These are phyloP conservation scores for Amanita brunnescens DNA, from an alignment of 768 basidiomycete species.

Conservation along the genomic window DNA sequence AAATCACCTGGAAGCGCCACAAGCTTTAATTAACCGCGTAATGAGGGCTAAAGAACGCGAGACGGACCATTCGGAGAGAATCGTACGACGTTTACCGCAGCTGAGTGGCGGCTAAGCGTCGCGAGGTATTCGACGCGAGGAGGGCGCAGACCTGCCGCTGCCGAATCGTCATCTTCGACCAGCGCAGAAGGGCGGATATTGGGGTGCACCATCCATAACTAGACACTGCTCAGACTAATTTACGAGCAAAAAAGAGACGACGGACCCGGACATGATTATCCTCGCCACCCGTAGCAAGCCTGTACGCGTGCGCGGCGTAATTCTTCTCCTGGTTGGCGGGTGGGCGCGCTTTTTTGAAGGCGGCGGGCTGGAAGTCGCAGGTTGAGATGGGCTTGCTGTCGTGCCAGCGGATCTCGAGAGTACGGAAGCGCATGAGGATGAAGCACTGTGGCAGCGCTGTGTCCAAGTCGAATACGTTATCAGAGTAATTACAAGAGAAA, in stretches of 20 bases:
- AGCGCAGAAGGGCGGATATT: conserved; percentile 69
- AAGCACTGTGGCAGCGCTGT: not conserved
- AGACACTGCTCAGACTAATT: not conserved
- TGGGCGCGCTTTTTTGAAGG: conserved; percentile 77
- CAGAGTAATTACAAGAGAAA: not conserved
- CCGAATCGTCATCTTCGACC: conserved; percentile 31
- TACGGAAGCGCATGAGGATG: conserved; percentile 70
- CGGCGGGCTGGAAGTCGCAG: conserved; percentile 87
- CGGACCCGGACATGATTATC: conserved; percentile 95
- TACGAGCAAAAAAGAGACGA: conserved; percentile 14
- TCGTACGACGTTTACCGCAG: conserved; percentile 91
- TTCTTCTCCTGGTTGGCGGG: conserved; percentile 38
- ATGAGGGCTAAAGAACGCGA: not conserved
- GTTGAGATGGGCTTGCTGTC: conserved; percentile 93
- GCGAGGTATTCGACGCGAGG: conserved; percentile 96
- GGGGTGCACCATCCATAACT: conserved; percentile 95
- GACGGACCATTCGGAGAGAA: conserved; percentile 85
- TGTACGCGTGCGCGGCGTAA: conserved; percentile 69
- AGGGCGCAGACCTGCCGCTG: conserved; percentile 26
- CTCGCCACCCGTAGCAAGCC: conserved; percentile 90
- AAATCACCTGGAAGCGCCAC: conserved; percentile 55
- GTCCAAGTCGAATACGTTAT: not conserved
- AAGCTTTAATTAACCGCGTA: not conserved
- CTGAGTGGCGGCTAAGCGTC: conserved; percentile 87
- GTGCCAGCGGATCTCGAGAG: conserved; percentile 94